Percentiles rank a stretch among this genome's conserved stretches.
Conservation (phyloP, 2,329 filamentous ascomycete species). For the Arthrobotrys iridis region DNA sequence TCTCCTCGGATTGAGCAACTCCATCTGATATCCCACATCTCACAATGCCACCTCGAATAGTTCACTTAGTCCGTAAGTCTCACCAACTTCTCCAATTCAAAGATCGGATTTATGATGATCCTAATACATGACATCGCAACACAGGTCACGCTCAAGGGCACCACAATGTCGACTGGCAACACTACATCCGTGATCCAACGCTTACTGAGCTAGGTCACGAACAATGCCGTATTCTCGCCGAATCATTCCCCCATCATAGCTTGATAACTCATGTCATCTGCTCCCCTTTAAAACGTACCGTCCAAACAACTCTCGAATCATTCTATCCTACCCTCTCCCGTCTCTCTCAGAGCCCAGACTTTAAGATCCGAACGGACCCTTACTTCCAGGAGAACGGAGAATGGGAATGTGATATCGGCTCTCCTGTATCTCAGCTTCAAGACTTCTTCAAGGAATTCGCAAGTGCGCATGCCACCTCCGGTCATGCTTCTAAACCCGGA, state of each 20-base stretch:
- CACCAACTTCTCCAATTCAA: neutral
- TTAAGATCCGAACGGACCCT: slow-evolving; percentile 58
- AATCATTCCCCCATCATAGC: slow-evolving; percentile 47
- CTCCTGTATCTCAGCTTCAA: slow-evolving; percentile 11
- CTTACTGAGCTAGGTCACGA: slow-evolving; percentile 56
- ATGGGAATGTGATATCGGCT: slow-evolving; percentile 60
- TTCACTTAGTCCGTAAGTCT: slow-evolving; percentile 49
- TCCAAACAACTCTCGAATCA: slow-evolving; percentile 60
- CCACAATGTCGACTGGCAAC: slow-evolving; percentile 55
- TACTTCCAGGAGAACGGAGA: slow-evolving; percentile 60
- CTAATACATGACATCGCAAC: slow-evolving; percentile 7
- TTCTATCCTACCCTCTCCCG: slow-evolving; percentile 56
- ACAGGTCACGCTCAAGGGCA: slow-evolving; percentile 56
- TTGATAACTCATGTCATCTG: slow-evolving; percentile 58
- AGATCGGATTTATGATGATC: neutral
- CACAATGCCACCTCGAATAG: slow-evolving; percentile 34
- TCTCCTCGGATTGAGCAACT: neutral
- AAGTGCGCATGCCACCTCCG: neutral
- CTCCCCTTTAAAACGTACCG: slow-evolving; percentile 60
- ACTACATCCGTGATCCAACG: slow-evolving; percentile 55
- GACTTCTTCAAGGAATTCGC: neutral
- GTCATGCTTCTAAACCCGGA: neutral
- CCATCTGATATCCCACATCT: neutral
- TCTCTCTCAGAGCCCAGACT: slow-evolving; percentile 53
- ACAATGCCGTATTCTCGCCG: slow-evolving; percentile 55